Evolutionary conservation across 2,329 filamentous ascomycete genomes (phyloP).

Genomic region (Clonostachys solani): DNA sequence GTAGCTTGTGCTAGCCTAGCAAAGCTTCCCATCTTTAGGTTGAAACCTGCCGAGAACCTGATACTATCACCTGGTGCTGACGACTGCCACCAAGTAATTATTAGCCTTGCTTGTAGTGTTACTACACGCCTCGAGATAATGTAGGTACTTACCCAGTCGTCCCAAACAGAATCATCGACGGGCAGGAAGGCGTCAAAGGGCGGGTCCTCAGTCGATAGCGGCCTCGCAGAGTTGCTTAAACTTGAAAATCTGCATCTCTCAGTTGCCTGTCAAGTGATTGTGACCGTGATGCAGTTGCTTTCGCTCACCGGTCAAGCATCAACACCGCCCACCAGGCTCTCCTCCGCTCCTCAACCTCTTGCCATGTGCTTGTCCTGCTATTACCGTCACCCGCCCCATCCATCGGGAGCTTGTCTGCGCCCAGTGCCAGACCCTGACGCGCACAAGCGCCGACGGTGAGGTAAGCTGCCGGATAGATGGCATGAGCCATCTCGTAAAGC

Average conservation of each 20-base stretch:
- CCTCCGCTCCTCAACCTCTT: conserved; percentile 7
- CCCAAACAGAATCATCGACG: conserved; percentile 2
- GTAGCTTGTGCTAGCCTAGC: conserved; percentile 2
- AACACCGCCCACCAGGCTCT: conserved; percentile 8
- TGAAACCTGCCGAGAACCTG: conserved; percentile 1
- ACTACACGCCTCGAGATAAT: background rate
- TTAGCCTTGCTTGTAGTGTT: background rate
- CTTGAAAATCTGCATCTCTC: background rate
- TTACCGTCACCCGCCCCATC: background rate
- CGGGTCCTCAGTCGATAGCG: conserved; percentile 2
- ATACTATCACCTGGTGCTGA: conserved; percentile 1
- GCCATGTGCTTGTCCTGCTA: conserved; percentile 1
- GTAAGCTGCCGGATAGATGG: conserved; percentile 9
- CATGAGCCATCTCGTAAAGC: conserved; percentile 7
- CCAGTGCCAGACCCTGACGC: conserved; percentile 6
- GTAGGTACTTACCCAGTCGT: conserved; percentile 1
- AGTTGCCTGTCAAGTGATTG: background rate
- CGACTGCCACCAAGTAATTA: background rate
- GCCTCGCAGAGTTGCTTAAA: background rate
- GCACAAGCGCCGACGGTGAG: conserved; percentile 7
- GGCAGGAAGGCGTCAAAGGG: conserved; percentile 4
- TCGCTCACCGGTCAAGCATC: conserved; percentile 3
- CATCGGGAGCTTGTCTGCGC: conserved; percentile 3
- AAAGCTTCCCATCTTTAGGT: conserved; percentile 1
- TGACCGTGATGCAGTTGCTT: no score